A percentile compares a stretch with the other conserved stretches of the same genome.
These are phyloP conservation scores for Saccharomycopsis vini DNA, from an alignment of 805 yeast genomes.

Conservation along the genomic window DNA sequence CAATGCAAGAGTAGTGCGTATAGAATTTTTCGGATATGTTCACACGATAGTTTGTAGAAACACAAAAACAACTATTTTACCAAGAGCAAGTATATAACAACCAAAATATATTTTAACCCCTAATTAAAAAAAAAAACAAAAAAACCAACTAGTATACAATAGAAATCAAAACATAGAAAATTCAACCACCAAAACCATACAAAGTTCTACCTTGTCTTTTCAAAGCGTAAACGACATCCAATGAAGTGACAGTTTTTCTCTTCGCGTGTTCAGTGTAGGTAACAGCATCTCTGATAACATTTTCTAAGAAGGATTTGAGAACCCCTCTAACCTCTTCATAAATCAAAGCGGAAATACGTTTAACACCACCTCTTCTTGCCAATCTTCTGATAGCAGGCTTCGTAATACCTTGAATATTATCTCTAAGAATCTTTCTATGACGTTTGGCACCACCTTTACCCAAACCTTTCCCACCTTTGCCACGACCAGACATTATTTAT, in stretches of 20 bases:
- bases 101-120: too few relatives aligned
- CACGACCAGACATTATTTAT: conserved; percentile 87
- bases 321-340: conserved; percentile 99
- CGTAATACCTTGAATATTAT: conserved; percentile 99
- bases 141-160: too few relatives aligned
- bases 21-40: too few relatives aligned
- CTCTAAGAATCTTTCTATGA: conserved; percentile 99
- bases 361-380: conserved; percentile 99
- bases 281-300: conserved; percentile 98
- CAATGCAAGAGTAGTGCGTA: too few relatives aligned
- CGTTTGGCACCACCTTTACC: conserved; percentile 99
- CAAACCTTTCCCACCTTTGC: conserved; percentile 99
- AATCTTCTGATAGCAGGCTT: conserved; percentile 99
- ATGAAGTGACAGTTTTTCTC: conserved; percentile 99
- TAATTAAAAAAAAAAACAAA: too few relatives aligned
- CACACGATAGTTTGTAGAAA: too few relatives aligned
- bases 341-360: conserved; percentile 98
- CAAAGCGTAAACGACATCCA: conserved; percentile 97
- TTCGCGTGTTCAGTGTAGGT: conserved; percentile 99
- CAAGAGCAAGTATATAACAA: too few relatives aligned
- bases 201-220: conserved; percentile 99
- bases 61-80: too few relatives aligned
- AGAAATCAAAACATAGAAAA: too few relatives aligned
- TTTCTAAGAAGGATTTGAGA: conserved; percentile 89
- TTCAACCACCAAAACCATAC: conserved; percentile 99